Evolutionary conservation across 257 asterid genomes (phyloP), one percentile per base, ranked within the genome.

Genomic region (Phtheirospermum japonicum): DNA sequence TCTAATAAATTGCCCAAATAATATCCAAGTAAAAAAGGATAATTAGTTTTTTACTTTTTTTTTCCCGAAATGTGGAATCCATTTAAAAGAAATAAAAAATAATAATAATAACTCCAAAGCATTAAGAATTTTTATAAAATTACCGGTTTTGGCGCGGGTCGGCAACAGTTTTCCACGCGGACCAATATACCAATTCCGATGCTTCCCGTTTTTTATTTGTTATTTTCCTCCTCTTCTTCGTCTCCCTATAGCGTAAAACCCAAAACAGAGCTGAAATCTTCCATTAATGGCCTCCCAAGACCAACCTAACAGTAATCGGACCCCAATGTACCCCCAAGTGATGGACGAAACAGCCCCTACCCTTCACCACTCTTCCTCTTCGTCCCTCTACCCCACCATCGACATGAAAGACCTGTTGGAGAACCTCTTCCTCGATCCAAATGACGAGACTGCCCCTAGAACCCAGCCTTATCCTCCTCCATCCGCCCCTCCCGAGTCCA

Each of bases 401-500:
- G 84, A 84, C 61, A 66, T 66, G 70, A 59, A 65, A 11, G 84
- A 85, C 59, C 71, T 79, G 7, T 67, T 71, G 67, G 75, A 75
- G 33, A 78, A 85, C 37, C 80, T 73, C 58, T 76, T 85, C 59
- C 84, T 87, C 0, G 76, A 76, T 12, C 26, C 67, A 9, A 49
- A 61, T 56, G 56, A 48, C 36, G 59, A 65, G 11, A n/a, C 46
- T 43, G 26, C 70, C 56, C 62, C 64, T 8, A 62, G 9, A 6
- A 23, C 34, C 58, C 14, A 63, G 6, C 30, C 66, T 9, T 33
- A 12, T 55, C 7, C 76, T 23, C 7, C 76, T 23, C 95, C 92
- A 0, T 77, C 95, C 19, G 95, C 93, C 17, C 97, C 95, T 18
- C 87, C 82, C 10, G 77, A 74, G 37, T 77, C 82, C 16, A 4